A percentile compares a stretch with the other conserved stretches of the same genome.
These are phyloP conservation scores for Spiraea crenata DNA, from an alignment of 331 rosid species.

Conservation along the genomic window DNA sequence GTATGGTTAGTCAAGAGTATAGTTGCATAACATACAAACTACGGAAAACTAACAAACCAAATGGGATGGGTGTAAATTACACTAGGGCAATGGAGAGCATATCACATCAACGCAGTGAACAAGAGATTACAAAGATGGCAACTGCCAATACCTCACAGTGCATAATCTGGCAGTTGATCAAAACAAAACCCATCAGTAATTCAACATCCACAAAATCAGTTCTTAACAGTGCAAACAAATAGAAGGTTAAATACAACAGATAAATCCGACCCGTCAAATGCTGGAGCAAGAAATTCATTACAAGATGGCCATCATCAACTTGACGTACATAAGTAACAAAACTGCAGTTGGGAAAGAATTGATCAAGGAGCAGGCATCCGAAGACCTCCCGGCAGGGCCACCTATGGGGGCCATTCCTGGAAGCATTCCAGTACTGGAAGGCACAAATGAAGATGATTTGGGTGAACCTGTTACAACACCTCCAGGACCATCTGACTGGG, in stretches of 20 bases:
- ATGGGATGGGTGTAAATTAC: no score
- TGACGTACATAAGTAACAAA: constrained; percentile 37
- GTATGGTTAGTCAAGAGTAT: no score
- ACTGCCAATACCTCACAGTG: constrained; percentile 1
- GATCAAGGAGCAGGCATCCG: constrained; percentile 61
- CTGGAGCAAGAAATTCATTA: constrained; percentile 34
- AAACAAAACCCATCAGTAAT: constrained; percentile 2
- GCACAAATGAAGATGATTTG: constrained; percentile 38
- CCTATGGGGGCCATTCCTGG: constrained; percentile 63
- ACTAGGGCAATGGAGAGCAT: no score
- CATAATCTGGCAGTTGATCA: constrained; percentile 12
- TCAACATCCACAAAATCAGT: constrained; percentile 40
- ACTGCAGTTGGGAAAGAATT: constrained; percentile 44
- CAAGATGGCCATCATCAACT: constrained; percentile 40
- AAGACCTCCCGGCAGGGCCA: constrained; percentile 63
- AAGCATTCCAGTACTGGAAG: constrained; percentile 46
- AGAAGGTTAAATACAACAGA: constrained; percentile 27
- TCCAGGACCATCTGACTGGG: constrained; percentile 51
- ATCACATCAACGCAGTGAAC: background rate
- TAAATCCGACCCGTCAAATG: constrained; percentile 16
- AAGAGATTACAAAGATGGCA: constrained; percentile 20
- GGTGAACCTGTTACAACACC: constrained; percentile 46
- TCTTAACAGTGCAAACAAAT: constrained; percentile 35
- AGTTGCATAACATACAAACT: no score
- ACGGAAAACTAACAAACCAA: no score